These are phyloP conservation scores for Stereocaulon alpinum DNA, from an alignment of 495 filamentous ascomycete species.

Conservation along the genomic window DNA sequence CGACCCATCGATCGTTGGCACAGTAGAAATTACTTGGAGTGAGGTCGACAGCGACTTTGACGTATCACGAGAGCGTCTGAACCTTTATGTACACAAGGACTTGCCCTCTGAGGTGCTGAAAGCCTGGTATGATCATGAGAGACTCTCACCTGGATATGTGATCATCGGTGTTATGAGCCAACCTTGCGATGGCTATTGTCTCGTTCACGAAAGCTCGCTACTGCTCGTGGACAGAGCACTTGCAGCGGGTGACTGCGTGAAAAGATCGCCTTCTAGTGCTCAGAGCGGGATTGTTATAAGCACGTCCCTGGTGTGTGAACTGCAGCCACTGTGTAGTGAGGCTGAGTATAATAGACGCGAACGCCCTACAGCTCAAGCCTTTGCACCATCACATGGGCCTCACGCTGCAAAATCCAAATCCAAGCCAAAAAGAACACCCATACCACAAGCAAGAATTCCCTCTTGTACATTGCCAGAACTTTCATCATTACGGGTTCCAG, in stretches of 20 bases:
- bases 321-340: slow-evolving; percentile 28
- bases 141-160: slow-evolving; percentile 25
- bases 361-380: slow-evolving; percentile 17
- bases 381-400: slow-evolving; percentile 16
- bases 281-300: slow-evolving; percentile 35
- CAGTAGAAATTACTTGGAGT: slow-evolving; percentile 22
- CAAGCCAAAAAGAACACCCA: neutral
- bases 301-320: slow-evolving; percentile 26
- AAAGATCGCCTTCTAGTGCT: slow-evolving; percentile 30
- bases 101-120: slow-evolving; percentile 21
- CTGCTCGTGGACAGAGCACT: slow-evolving; percentile 33
- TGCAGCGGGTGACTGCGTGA: slow-evolving; percentile 36
- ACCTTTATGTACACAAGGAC: slow-evolving; percentile 20
- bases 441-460: neutral
- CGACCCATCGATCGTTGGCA: slow-evolving; percentile 25
- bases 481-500: slow-evolving; percentile 14
- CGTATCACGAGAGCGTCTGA: neutral
- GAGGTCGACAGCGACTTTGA: neutral
- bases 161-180: slow-evolving; percentile 25
- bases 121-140: slow-evolving; percentile 8
- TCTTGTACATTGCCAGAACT: neutral
- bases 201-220: slow-evolving; percentile 36
- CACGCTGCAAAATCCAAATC: neutral
- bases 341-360: slow-evolving; percentile 18
- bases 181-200: slow-evolving; percentile 21